phyloP scores from a whole-genome alignment of 1,284 basidiomycete genomes.

The Tilletia walkeri region DNA sequence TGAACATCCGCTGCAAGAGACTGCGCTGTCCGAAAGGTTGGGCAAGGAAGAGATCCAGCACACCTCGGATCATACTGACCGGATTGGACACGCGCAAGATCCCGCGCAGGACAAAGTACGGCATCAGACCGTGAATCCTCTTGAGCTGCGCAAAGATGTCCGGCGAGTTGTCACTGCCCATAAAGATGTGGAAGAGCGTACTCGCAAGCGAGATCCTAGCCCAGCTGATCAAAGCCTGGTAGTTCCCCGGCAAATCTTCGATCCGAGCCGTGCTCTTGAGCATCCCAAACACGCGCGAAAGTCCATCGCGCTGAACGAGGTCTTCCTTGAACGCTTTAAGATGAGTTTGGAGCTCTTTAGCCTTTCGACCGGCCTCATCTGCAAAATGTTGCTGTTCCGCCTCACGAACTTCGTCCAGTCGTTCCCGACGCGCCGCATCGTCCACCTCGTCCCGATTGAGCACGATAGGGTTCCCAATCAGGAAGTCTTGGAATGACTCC shows the following conservation, averaged over 20 bases:
- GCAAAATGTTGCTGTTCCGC: conserved; percentile 83
- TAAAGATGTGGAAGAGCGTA: conserved; percentile 89
- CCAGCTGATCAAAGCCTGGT: conserved; percentile 89
- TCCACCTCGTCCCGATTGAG: conserved; percentile 73
- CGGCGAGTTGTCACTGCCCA: conserved; percentile 88
- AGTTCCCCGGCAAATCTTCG: conserved; percentile 76
- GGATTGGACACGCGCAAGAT: conserved; percentile 92
- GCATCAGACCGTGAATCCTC: conserved; percentile 92
- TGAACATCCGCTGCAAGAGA: conserved; percentile 81
- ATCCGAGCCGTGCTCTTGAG: conserved; percentile 80
- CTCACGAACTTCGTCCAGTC: conserved; percentile 84
- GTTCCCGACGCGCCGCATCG: conserved; percentile 76
- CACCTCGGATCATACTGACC: conserved; percentile 85
- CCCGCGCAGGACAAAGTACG: conserved; percentile 91
- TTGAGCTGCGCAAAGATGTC: conserved; percentile 84
- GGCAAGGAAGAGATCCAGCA: conserved; percentile 94
- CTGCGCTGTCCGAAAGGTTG: conserved; percentile 92
- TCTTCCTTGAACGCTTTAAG: conserved; percentile 87
- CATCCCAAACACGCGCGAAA: conserved; percentile 79
- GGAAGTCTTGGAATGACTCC: conserved; percentile 79
- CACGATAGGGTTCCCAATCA: conserved; percentile 73
- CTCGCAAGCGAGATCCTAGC: conserved; percentile 82
- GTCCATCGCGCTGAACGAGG: conserved; percentile 70
- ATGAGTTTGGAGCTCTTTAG: conserved; percentile 80
- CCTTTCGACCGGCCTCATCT: conserved; percentile 78